Evolutionary conservation across 1,139 yeast species (phyloP).

Genomic region (Pichia terricola): DNA sequence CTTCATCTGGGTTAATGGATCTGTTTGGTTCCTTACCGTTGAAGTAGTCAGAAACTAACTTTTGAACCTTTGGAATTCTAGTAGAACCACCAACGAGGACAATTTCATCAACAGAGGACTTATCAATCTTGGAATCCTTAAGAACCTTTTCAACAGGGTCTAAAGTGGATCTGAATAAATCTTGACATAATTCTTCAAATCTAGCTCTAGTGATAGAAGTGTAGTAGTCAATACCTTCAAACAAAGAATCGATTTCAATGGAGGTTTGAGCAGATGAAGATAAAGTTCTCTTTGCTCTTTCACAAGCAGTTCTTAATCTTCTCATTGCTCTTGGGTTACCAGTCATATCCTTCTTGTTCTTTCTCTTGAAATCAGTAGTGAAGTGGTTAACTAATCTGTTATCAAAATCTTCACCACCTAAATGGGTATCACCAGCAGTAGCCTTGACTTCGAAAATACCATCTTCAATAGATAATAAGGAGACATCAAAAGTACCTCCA

Average conservation of each 20-base stretch:
- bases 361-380: conserved; percentile 88
- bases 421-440: conserved; percentile 98
- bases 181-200: conserved; percentile 78
- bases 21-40: conserved; percentile 83
- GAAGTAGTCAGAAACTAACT: conserved; percentile 72
- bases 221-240: conserved; percentile 69
- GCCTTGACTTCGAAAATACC: conserved; percentile 98
- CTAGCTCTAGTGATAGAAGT: conserved; percentile 78
- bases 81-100: conserved; percentile 88
- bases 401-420: conserved; percentile 99
- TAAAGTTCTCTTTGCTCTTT: conserved; percentile 80
- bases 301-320: conserved; percentile 81
- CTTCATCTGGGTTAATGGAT: conserved; percentile 97
- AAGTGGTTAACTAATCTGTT: conserved; percentile 89
- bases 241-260: conserved; percentile 70
- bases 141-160: conserved; percentile 80
- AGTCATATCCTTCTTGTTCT: conserved; percentile 84
- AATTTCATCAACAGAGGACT: conserved; percentile 70
- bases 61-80: conserved; percentile 86
- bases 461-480: conserved; percentile 88
- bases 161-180: conserved; percentile 70
- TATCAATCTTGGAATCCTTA: conserved; percentile 69
- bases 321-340: conserved; percentile 88
- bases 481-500: conserved; percentile 97
- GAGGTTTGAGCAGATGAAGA: conserved; percentile 79